Base-by-base conservation (phyloP, 2,329 filamentous ascomycete genomes). In the Macrophomina pseudophaseolina region DNA sequence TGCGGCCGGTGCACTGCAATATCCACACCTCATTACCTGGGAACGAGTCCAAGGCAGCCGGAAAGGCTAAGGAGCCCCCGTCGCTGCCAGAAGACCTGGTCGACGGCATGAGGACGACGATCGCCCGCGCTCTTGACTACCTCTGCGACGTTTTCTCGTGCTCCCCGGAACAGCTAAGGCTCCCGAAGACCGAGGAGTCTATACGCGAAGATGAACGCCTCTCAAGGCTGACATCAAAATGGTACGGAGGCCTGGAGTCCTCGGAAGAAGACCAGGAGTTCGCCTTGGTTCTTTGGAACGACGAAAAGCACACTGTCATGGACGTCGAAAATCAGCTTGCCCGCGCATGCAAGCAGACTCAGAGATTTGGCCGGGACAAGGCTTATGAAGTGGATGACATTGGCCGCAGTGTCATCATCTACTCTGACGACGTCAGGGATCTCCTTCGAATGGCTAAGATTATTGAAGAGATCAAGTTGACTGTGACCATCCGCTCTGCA, bases 81-180 rank as follows among this genome's bases (percentile, higher is more conserved):
- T 69, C 79, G 5, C 80, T 97, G 58, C 92, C 95, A 0, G 84
- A 88, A 38, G 92, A 97, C 49, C 84, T 98, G 63, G 82, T 91
- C 38, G 83, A 89, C 67, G 91, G 88, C 72, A 93, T 98, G 68
- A 87, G 90, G 65, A 92, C 92, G 85, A 98, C 95, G 0, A 90
- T 99, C 69, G 88, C 91, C 1, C 87, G 92, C 67, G 90, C 89
- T 11, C 86, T 98, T 69, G 95, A 99, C 81, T 99, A 97, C 76
- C 90, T 99, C 69, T 97, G 94, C 81, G 95, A 99, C 81, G 93
- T 99, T 68, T 93, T 98, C 70, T 98, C 95, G 2, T 99, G 96
- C 80, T 96, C 94, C 1, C 96, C 96, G 0, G 96, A 99, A 80
- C 94, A 99, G 79, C 84, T 99, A 58, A 89, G 95, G 48, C 84